Evolutionary conservation across 2,329 filamentous ascomycete genomes (phyloP).

Genomic region (Chaetothyriales sp.): DNA sequence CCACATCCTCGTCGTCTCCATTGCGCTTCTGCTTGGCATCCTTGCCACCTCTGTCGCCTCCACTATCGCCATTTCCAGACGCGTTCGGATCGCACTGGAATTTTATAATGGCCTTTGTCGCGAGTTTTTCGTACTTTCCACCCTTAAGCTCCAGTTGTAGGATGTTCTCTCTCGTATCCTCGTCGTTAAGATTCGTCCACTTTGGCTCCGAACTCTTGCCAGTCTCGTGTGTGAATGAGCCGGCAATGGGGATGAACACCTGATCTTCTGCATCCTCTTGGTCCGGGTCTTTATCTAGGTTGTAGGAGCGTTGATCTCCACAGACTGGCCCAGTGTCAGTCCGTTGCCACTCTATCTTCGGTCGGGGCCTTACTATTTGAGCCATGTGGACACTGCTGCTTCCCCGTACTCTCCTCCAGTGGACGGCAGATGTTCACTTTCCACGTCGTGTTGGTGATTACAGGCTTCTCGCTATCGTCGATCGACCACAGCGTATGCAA

Average conservation of each 20-base stretch:
- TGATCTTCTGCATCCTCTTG: slow-evolving; percentile 16
- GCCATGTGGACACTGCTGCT: slow-evolving; percentile 52
- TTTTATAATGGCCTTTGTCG: slow-evolving; percentile 68
- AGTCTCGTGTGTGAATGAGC: slow-evolving; percentile 23
- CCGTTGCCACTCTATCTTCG: slow-evolving; percentile 4
- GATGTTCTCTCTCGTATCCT: slow-evolving; percentile 57
- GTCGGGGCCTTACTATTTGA: slow-evolving; percentile 46
- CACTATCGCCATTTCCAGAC: slow-evolving; percentile 45
- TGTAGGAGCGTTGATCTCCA: slow-evolving; percentile 15
- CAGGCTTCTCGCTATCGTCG: slow-evolving; percentile 15
- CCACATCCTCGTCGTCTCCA: slow-evolving; percentile 12
- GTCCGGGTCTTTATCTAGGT: slow-evolving; percentile 17
- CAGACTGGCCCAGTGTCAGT: slow-evolving; percentile 12
- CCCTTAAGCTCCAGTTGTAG: slow-evolving; percentile 55
- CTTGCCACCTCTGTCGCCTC: slow-evolving; percentile 31
- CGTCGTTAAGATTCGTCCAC: slow-evolving; percentile 50
- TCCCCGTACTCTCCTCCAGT: slow-evolving; percentile 47
- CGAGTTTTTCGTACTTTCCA: slow-evolving; percentile 35
- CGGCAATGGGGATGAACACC: slow-evolving; percentile 22
- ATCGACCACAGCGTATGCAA: slow-evolving; percentile 21
- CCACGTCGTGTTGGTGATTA: slow-evolving; percentile 59
- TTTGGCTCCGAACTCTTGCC: slow-evolving; percentile 51
- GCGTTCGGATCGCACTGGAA: slow-evolving; percentile 65
- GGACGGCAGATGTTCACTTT: slow-evolving; percentile 63
- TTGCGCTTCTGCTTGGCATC: slow-evolving; percentile 14